Percentiles rank a stretch among this genome's conserved stretches.
Conservation (phyloP, 2,329 filamentous ascomycete genomes). For the Colletotrichum sp. region DNA sequence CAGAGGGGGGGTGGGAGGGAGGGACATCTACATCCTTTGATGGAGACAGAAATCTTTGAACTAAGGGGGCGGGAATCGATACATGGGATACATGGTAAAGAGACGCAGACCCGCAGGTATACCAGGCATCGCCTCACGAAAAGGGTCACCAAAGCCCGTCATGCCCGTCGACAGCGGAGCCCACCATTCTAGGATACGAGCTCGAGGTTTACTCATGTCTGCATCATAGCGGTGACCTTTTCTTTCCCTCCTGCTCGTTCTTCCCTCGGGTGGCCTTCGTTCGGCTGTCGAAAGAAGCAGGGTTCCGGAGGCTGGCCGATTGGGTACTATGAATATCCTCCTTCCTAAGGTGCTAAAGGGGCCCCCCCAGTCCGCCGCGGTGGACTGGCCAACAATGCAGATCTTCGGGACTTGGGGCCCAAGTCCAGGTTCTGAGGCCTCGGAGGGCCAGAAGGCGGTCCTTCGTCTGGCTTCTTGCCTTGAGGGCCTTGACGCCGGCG, state of each 20-base stretch:
- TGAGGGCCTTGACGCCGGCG: not conserved
- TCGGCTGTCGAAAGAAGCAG: slow-evolving; percentile 1
- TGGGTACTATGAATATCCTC: slow-evolving; percentile 20
- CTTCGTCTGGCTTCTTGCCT: not conserved
- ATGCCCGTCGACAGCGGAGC: slow-evolving; percentile 19
- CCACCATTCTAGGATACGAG: slow-evolving; percentile 22
- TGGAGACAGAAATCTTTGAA: slow-evolving; percentile 18
- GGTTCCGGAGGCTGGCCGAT: slow-evolving; percentile 21
- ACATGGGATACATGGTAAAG: slow-evolving; percentile 7
- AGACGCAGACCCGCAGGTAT: slow-evolving; percentile 12
- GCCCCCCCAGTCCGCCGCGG: not conserved
- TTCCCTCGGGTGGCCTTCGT: not conserved
- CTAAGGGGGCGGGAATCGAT: slow-evolving; percentile 12
- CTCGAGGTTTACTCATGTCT: slow-evolving; percentile 16
- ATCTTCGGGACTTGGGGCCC: slow-evolving; percentile 10
- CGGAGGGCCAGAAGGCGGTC: not conserved
- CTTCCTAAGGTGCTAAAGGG: not conserved
- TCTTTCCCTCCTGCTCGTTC: not conserved
- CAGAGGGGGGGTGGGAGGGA: too few species aligned
- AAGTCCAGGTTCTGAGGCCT: not conserved
- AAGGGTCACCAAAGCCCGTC: slow-evolving; percentile 11
- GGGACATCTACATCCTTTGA: slow-evolving; percentile 5
- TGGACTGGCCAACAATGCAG: slow-evolving; percentile 14
- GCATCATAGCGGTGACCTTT: slow-evolving; percentile 18
- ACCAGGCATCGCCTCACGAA: slow-evolving; percentile 16